These are phyloP conservation scores for Plasmodium berghei DNA, from an alignment of 169 alveolate genomes.

Conservation along the genomic window DNA sequence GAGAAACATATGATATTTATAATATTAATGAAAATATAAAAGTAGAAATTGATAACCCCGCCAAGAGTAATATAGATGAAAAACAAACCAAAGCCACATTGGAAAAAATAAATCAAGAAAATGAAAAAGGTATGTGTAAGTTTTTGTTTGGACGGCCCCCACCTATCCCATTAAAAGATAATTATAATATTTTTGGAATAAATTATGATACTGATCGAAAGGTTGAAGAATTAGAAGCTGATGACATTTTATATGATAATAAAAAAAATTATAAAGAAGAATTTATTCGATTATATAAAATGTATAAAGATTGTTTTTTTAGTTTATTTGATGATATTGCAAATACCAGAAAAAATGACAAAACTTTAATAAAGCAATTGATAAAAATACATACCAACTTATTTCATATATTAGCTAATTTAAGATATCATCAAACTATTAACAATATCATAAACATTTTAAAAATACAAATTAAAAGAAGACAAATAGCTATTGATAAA, in stretches of 20 bases:
- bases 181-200: constrained; percentile 80
- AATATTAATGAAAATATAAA: constrained; percentile 21
- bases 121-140: neutral
- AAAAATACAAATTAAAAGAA: constrained; percentile 79
- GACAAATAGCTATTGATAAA: constrained; percentile 82
- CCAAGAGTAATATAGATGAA: neutral
- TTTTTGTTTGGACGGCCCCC: constrained; percentile 78
- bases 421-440: constrained; percentile 77
- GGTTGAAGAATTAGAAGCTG: constrained; percentile 83
- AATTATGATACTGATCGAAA: constrained; percentile 65
- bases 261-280: constrained; percentile 75
- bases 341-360: constrained; percentile 19
- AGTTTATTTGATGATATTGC: constrained; percentile 56
- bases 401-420: constrained; percentile 78
- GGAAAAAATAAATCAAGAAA: no score
- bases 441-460: constrained; percentile 78
- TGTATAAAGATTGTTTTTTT: constrained; percentile 78
- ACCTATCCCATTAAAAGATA: constrained; percentile 76
- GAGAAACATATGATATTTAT: constrained; percentile 12
- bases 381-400: constrained; percentile 78
- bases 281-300: constrained; percentile 78
- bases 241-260: constrained; percentile 57
- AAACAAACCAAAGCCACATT: neutral
- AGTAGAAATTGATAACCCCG: neutral
- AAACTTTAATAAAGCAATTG: constrained; percentile 17